Evolutionary conservation across 1,284 basidiomycete genomes (phyloP).

Genomic region (Fereydounia khargensis): DNA sequence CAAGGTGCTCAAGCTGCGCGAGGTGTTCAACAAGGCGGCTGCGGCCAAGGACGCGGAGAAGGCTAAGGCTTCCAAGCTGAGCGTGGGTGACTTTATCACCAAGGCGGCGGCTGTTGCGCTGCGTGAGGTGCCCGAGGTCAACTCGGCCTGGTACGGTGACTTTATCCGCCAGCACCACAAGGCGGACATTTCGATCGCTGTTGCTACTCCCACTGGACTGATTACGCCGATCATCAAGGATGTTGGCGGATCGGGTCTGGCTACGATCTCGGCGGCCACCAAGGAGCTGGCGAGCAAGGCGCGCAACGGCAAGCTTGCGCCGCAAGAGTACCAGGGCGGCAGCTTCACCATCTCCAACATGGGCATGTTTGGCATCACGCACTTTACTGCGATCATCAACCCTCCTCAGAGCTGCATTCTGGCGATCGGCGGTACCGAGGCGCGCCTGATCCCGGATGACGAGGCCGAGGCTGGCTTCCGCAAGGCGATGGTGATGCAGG

Average conservation of each 20-base stretch:
- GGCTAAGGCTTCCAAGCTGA: constrained; percentile 79
- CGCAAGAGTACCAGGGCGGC: constrained; percentile 94
- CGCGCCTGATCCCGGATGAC: constrained; percentile 80
- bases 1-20: constrained; percentile 86
- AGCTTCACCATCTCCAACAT: constrained; percentile 99
- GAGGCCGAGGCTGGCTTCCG: constrained; percentile 71
- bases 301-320: constrained; percentile 90
- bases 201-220: constrained; percentile 90
- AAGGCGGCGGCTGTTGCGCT: constrained; percentile 91
- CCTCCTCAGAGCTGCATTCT: constrained; percentile 96
- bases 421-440: constrained; percentile 84
- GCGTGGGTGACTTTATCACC: constrained; percentile 96
- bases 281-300: constrained; percentile 93
- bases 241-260: constrained; percentile 84
- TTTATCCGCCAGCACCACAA: constrained; percentile 95
- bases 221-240: constrained; percentile 98
- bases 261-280: constrained; percentile 84
- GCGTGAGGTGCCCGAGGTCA: constrained; percentile 92
- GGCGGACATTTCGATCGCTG: constrained; percentile 94
- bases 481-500: constrained; percentile 83
- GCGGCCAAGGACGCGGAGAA: constrained; percentile 62
- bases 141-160: constrained; percentile 96
- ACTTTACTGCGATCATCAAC: constrained; percentile 99
- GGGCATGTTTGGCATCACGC: constrained; percentile 86
- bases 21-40: constrained; percentile 81